These are phyloP conservation scores for Blepharisma undulans DNA, from an alignment of 169 alveolate genomes.

Conservation along the genomic window DNA sequence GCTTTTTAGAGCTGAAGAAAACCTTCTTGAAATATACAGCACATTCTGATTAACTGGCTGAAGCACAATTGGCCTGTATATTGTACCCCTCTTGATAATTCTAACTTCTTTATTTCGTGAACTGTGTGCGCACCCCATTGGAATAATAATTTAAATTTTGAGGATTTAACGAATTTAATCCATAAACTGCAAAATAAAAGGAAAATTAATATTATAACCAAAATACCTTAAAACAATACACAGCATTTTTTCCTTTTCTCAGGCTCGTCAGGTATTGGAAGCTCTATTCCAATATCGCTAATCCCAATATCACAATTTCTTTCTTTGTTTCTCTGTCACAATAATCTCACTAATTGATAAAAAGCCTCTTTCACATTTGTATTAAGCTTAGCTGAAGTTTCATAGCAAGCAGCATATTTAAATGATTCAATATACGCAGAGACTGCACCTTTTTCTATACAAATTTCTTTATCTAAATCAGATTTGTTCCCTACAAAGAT, in stretches of 20 bases:
- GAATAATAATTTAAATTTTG: neutral
- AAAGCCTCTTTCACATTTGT: slow-evolving; percentile 50
- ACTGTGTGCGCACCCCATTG: neutral
- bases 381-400: slow-evolving; percentile 50
- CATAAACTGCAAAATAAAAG: neutral
- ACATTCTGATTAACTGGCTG: neutral
- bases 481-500: slow-evolving; percentile 47
- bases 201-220: neutral
- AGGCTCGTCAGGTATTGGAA: neutral
- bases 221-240: neutral
- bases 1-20: neutral
- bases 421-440: neutral
- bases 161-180: neutral
- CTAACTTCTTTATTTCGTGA: neutral
- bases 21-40: neutral
- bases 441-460: neutral
- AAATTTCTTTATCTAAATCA: slow-evolving; percentile 32
- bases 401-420: slow-evolving; percentile 36
- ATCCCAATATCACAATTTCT: neutral
- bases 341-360: neutral
- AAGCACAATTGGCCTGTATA: neutral
- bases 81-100: neutral
- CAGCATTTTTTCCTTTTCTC: slow-evolving; percentile 12
- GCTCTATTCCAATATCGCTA: slow-evolving; percentile 27
- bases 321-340: slow-evolving; percentile 16